A percentile compares a stretch with the other conserved stretches of the same genome.
Conservation (phyloP, 352 stramenopile genomes). For the Pilasporangium apinafurcum region DNA sequence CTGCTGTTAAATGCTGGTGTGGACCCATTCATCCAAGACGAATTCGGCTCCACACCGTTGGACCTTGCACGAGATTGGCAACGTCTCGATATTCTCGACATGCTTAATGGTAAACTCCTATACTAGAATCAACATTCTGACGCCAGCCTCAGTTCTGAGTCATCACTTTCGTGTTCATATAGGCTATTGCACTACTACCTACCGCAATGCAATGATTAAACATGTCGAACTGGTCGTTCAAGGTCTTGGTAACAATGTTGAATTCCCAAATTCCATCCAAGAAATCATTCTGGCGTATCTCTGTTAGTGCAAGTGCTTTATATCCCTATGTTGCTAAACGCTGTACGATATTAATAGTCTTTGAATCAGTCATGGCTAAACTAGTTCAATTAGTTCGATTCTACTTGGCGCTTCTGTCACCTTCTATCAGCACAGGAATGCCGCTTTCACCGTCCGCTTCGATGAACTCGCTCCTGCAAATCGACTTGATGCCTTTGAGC, state of each 20-base stretch:
- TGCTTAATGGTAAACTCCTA: conserved; percentile 24
- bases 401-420: not conserved
- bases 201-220: not conserved
- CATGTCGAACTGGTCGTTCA: conserved; percentile 1
- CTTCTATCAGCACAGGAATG: not conserved
- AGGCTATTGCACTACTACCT: conserved; percentile 6
- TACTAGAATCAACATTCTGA: too few species aligned
- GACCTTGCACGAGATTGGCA: conserved; percentile 60
- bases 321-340: too few species aligned
- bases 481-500: conserved; percentile 16
- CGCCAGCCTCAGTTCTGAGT: too few species aligned
- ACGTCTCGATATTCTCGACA: conserved; percentile 36
- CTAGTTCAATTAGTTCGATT: not conserved
- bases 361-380: not conserved
- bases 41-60: conserved; percentile 35
- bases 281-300: conserved; percentile 4
- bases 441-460: conserved; percentile 6
- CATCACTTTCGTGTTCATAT: too few species aligned
- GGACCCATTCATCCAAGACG: conserved; percentile 39
- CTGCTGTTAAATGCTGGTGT: conserved; percentile 22
- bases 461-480: conserved; percentile 21
- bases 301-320: conserved; percentile 3
- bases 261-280: conserved; percentile 6
- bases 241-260: not conserved
- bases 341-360: too few species aligned